phyloP scores from a whole-genome alignment of 1,139 yeast genomes.

The Yamadazyma atmosphaerica region DNA sequence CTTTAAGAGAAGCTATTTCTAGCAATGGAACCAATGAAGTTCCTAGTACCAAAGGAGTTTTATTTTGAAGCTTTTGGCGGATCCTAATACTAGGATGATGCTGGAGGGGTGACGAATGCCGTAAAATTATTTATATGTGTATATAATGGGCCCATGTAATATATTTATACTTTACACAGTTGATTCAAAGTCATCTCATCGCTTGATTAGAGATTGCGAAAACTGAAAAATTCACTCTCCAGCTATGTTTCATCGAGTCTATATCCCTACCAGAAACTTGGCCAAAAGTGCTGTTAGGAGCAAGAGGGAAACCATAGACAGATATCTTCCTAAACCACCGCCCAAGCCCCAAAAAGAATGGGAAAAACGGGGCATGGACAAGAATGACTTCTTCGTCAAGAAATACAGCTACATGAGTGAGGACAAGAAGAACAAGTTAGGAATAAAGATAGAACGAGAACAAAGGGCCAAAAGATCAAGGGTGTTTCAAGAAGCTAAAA shows the following conservation, averaged over 20 bases:
- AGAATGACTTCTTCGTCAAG: conserved; percentile 42
- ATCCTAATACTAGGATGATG: too few species aligned
- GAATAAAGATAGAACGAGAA: conserved; percentile 40
- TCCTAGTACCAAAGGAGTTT: conserved; percentile 95
- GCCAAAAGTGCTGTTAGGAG: background rate
- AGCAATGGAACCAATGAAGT: conserved; percentile 85
- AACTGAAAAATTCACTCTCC: background rate
- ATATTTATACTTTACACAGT: background rate
- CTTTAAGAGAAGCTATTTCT: conserved; percentile 82
- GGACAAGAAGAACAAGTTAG: conserved; percentile 28
- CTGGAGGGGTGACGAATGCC: too few species aligned
- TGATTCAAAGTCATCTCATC: background rate
- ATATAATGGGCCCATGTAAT: background rate
- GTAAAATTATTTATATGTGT: too few species aligned
- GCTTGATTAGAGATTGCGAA: background rate
- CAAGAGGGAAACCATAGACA: conserved; percentile 12
- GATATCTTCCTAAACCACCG: conserved; percentile 11
- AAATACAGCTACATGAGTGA: conserved; percentile 35
- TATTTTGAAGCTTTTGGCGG: conserved; percentile 50
- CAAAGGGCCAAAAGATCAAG: conserved; percentile 25
- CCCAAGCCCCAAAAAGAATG: conserved; percentile 28
- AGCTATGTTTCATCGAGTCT: too few species aligned
- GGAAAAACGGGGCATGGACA: conserved; percentile 38
- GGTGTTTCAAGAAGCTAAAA: too few species aligned
- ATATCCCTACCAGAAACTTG: background rate